A percentile compares a stretch with the other conserved stretches of the same genome.
These are phyloP conservation scores for Aspergillus hortae DNA, from an alignment of 2,329 filamentous ascomycete species.

Conservation along the genomic window DNA sequence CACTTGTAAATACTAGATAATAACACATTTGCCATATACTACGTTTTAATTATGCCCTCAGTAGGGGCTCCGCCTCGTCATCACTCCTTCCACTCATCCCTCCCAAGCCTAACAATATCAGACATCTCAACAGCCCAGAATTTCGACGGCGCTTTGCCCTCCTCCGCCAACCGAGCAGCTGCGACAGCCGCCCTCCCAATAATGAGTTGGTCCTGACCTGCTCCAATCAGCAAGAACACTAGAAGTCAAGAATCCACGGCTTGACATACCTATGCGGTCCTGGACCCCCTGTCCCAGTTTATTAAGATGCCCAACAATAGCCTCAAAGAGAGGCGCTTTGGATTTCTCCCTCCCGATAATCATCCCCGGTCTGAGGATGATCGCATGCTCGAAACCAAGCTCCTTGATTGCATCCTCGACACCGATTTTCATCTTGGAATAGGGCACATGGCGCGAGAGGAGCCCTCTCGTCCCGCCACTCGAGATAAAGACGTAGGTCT, in stretches of 20 bases:
- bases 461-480: slow-evolving; percentile 30
- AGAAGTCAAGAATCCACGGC: not conserved
- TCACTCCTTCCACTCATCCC: slow-evolving; percentile 26
- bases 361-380: slow-evolving; percentile 35
- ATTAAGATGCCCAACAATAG: slow-evolving; percentile 17
- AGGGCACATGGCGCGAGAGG: slow-evolving; percentile 27
- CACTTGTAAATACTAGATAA: too few relatives aligned
- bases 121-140: slow-evolving; percentile 27
- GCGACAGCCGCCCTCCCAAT: slow-evolving; percentile 29
- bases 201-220: slow-evolving; percentile 24
- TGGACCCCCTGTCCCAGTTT: slow-evolving; percentile 23
- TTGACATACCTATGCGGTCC: slow-evolving; percentile 25
- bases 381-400: slow-evolving; percentile 33
- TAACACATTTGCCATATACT: too few relatives aligned
- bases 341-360: slow-evolving; percentile 24
- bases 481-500: slow-evolving; percentile 35
- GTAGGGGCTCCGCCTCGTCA: slow-evolving; percentile 4
- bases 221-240: slow-evolving; percentile 1
- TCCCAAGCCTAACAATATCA: slow-evolving; percentile 28
- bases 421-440: slow-evolving; percentile 36
- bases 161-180: slow-evolving; percentile 21
- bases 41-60: too few relatives aligned
- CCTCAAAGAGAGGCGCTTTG: slow-evolving; percentile 20
- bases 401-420: slow-evolving; percentile 36
- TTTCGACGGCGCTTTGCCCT: slow-evolving; percentile 26